Base-by-base conservation (phyloP, 176 grass and related monocot genomes). In the Eleusine coracana region DNA sequence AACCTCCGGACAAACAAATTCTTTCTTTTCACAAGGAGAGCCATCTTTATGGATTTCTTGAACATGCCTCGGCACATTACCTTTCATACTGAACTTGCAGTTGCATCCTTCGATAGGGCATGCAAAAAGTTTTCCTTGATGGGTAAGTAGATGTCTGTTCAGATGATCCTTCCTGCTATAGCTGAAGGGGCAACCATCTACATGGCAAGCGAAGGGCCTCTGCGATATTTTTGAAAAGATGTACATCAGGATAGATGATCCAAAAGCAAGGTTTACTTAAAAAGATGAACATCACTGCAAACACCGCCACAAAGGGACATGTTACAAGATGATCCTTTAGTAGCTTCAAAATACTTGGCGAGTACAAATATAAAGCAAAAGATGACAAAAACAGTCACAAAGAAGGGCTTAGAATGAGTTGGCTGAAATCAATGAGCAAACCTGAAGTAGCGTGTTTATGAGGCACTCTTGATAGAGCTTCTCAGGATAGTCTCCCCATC, bases 101-200 rank as follows among this genome's bases (percentile, higher is more conserved):
- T 71, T 86, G 68, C 92, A 94, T 74, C 86, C 83, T 77, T 91
- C 76, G 7, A 94, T 17, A 77, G 86, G 89, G 67, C 92, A 94
- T 56, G 56, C 44, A 78, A 94, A 94, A 48, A 80, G 36, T 68
- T 91, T 91, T 58, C 92, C 92, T 89, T 87, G 71, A 76, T 91
- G 92, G 3, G 86, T 86, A 68, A 94, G 73, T 28, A 94, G 56
- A 85, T 94, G 92, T 14, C 92, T 74, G 48, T 89, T 94, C 71
- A 94, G 80, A 89, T 91, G 92, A 51, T 91, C 92, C 66, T 91
- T 94, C 67, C 92, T 94, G 52, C 75, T 88, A 89, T 94, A 94
- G 14, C 73, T 89, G 6, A 88, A 81, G 25, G 81, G 77, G 42
- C 92, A 94, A 76, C 85, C 89, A 73, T 89, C 84, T 21, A 91